Evolutionary conservation across 2,329 filamentous ascomycete genomes (phyloP), one percentile per base, ranked within the genome.

Genomic region (Aspergillus sp.): DNA sequence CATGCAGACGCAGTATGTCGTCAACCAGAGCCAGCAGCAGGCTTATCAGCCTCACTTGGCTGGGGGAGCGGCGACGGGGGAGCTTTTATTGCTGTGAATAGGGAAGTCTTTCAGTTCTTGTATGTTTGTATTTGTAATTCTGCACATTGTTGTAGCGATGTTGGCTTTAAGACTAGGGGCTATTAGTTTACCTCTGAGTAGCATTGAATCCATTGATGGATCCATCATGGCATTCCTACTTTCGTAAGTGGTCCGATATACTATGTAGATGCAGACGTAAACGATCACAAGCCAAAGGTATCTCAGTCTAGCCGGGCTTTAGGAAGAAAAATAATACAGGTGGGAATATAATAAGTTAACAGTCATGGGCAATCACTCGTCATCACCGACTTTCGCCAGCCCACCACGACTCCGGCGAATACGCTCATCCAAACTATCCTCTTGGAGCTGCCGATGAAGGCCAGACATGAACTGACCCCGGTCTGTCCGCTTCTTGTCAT

Each of bases 11-110:
- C 79, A 80, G 63, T 84, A 82, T 66, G 87, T 96, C 51, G 91
- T 96, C 48, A 96, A 89, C 72, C 91, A 93, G 69, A 90, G 91
- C 67, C 87, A 87, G 58, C 86, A 96, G 74, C 86, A 90, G 61
- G 84, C 88, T 39, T 87, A 91, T 70, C 87, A 90, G 71, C 87
- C 87, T 12, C 83, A 85, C 23, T 83, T 84, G 12, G 84, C 84
- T 63, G 87, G 85, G 47, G 81, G 80, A 23, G 84, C 82, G 9
- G 84, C 82, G 63, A 90, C 90, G 64, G 88, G 87, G 7, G 90
- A 93, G 77, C 77, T 93, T 73, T 77, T 93, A 68, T 79, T 87
- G 71, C 77, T 90, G 68, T 90, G 79, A 60, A 64, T 62, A 37
- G 41, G 27, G n/a, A 35, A n/a, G 8, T 31, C 9, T 31, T 31